Evolutionary conservation across 2,329 filamentous ascomycete genomes (phyloP).

Genomic region (Aureobasidium sp.): DNA sequence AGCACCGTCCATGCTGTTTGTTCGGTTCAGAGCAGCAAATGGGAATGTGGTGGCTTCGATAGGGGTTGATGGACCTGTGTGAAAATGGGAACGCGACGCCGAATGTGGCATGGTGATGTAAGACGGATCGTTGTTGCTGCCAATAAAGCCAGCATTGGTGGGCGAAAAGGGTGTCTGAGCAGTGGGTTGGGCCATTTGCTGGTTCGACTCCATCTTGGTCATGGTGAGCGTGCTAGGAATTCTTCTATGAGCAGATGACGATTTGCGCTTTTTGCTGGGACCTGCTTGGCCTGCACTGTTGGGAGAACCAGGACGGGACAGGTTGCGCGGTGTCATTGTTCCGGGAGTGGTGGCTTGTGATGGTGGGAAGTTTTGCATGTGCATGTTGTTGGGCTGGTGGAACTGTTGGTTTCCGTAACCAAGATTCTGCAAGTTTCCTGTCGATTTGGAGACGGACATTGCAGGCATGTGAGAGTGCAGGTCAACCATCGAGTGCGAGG

Average conservation of each 20-base stretch:
- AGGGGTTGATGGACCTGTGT: slow-evolving; percentile 56
- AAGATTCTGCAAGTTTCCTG: slow-evolving; percentile 53
- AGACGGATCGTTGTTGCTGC: slow-evolving; percentile 10
- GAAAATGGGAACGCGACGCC: slow-evolving; percentile 33
- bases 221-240: slow-evolving; percentile 68
- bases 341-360: slow-evolving; percentile 32
- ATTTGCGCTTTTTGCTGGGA: slow-evolving; percentile 73
- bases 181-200: slow-evolving; percentile 22
- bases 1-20: slow-evolving; percentile 48
- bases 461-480: slow-evolving; percentile 29
- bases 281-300: slow-evolving; percentile 43
- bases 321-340: slow-evolving; percentile 48
- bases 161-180: slow-evolving; percentile 31
- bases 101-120: slow-evolving; percentile 15
- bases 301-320: slow-evolving; percentile 69
- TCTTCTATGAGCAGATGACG: slow-evolving; percentile 39
- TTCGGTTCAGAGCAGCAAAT: slow-evolving; percentile 15
- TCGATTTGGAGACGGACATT: slow-evolving; percentile 53
- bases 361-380: slow-evolving; percentile 24
- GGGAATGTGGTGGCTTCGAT: slow-evolving; percentile 52
- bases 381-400: slow-evolving; percentile 27
- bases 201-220: slow-evolving; percentile 63
- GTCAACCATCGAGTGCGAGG: slow-evolving; percentile 30
- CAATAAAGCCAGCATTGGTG: slow-evolving; percentile 28
- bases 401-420: slow-evolving; percentile 26